These are phyloP conservation scores for Allantophomopsis cytisporea DNA, from an alignment of 2,329 filamentous ascomycete species.

Conservation along the genomic window DNA sequence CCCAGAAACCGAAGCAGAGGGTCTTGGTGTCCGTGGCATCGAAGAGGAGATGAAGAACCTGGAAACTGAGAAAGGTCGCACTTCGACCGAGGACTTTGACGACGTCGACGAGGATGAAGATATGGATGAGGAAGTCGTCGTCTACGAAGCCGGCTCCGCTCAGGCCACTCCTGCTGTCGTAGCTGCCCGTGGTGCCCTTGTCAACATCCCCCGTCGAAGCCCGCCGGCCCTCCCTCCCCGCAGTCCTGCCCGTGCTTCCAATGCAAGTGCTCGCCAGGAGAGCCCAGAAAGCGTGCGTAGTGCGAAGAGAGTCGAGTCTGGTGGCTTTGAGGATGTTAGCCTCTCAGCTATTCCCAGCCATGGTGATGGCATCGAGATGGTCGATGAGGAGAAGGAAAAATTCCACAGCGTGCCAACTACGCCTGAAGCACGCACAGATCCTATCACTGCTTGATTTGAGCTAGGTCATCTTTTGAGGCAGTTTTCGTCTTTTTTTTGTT, in stretches of 20 bases:
- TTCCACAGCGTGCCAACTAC: not conserved
- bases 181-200: conserved; percentile 58
- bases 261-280: conserved; percentile 11
- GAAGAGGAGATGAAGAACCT: conserved; percentile 33
- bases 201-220: conserved; percentile 71
- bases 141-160: conserved; percentile 52
- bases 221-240: conserved; percentile 61
- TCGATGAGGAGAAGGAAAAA: not conserved
- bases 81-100: too few species aligned
- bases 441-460: too few species aligned
- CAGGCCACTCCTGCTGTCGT: conserved; percentile 35
- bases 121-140: conserved; percentile 45
- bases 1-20: conserved; percentile 19
- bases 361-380: not conserved
- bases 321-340: not conserved
- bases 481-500: too few species aligned
- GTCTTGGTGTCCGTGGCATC: conserved; percentile 21
- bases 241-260: conserved; percentile 42
- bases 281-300: conserved; percentile 19
- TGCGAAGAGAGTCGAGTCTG: conserved; percentile 5
- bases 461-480: too few species aligned
- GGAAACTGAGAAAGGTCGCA: too few species aligned
- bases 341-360: not conserved
- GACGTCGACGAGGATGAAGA: conserved; percentile 22
- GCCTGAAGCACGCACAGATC: not conserved